Conservation (phyloP, 805 yeast genomes). For the Cyberlindnera mississippiensis region DNA sequence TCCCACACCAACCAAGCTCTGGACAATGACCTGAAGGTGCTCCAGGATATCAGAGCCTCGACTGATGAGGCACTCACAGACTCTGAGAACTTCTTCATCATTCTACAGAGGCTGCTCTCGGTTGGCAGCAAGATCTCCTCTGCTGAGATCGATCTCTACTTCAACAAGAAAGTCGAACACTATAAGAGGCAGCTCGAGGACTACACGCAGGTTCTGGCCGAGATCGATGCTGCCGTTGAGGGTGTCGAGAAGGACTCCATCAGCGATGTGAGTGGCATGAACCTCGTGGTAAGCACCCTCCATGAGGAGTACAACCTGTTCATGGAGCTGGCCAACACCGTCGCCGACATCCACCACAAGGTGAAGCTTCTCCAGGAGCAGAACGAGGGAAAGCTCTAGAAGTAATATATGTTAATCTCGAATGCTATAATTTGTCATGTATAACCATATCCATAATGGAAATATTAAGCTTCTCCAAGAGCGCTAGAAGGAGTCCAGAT, state of each 20-base stretch:
- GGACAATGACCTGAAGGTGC: conserved; percentile 43
- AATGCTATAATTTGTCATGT: neutral
- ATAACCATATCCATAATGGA: too few species aligned
- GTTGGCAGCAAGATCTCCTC: conserved; percentile 59
- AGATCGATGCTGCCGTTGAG: conserved; percentile 58
- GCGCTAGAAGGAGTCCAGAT: too few species aligned
- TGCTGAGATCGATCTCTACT: conserved; percentile 53
- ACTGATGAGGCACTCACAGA: conserved; percentile 39
- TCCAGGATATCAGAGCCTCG: conserved; percentile 41
- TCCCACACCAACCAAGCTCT: conserved; percentile 63
- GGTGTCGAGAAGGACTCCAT: conserved; percentile 53
- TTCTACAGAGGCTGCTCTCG: conserved; percentile 44
- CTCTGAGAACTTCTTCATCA: conserved; percentile 49
- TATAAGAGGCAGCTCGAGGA: conserved; percentile 44
- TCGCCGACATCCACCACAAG: conserved; percentile 65
- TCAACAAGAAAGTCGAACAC: conserved; percentile 38
- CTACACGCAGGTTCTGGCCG: conserved; percentile 41
- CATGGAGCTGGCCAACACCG: conserved; percentile 70
- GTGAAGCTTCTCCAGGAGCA: conserved; percentile 32
- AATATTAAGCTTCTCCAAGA: too few species aligned
- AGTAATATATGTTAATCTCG: neutral
- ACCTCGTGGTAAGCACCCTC: conserved; percentile 54
- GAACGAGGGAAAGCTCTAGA: conserved; percentile 13
- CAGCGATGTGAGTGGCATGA: conserved; percentile 40
- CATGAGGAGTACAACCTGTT: conserved; percentile 65